phyloP scores from a whole-genome alignment of 345 rosid genomes.

The Eucalyptus rudis region DNA sequence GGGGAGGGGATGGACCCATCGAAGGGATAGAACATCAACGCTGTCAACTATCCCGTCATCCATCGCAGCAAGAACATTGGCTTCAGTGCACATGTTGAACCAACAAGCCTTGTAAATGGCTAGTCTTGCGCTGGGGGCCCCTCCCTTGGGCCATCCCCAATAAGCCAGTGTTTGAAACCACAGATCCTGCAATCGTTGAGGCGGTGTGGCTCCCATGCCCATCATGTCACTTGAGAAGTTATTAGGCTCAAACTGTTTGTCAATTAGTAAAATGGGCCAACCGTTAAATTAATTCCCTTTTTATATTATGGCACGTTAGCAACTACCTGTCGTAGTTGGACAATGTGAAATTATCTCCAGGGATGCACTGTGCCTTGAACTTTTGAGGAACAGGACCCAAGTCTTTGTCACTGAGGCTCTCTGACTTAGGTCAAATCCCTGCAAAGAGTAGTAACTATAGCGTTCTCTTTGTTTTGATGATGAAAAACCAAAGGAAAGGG shows the following conservation, averaged over 20 bases:
- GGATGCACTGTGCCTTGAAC: slow-evolving; percentile 28
- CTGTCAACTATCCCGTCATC: no score
- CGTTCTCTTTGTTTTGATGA: neutral
- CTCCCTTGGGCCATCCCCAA: slow-evolving; percentile 32
- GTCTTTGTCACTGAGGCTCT: slow-evolving; percentile 23
- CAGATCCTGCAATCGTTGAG: no score
- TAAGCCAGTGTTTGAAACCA: slow-evolving; percentile 17
- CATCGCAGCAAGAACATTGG: no score
- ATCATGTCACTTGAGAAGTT: neutral
- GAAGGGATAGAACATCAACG: no score
- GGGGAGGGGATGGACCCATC: no score
- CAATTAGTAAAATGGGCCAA: neutral
- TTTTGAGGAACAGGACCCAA: slow-evolving; percentile 25
- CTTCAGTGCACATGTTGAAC: neutral
- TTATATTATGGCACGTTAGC: neutral
- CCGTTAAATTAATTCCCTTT: neutral
- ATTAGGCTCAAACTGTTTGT: neutral
- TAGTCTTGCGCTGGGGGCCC: slow-evolving; percentile 32
- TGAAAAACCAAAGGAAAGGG: neutral
- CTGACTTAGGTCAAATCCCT: slow-evolving; percentile 42
- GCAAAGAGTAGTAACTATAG: neutral
- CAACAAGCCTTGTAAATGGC: slow-evolving; percentile 42
- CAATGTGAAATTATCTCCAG: slow-evolving; percentile 24
- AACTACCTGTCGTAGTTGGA: slow-evolving; percentile 19
- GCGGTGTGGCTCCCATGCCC: neutral